These are phyloP conservation scores for Aphanocladium album DNA, from an alignment of 2,329 filamentous ascomycete species.

Conservation along the genomic window DNA sequence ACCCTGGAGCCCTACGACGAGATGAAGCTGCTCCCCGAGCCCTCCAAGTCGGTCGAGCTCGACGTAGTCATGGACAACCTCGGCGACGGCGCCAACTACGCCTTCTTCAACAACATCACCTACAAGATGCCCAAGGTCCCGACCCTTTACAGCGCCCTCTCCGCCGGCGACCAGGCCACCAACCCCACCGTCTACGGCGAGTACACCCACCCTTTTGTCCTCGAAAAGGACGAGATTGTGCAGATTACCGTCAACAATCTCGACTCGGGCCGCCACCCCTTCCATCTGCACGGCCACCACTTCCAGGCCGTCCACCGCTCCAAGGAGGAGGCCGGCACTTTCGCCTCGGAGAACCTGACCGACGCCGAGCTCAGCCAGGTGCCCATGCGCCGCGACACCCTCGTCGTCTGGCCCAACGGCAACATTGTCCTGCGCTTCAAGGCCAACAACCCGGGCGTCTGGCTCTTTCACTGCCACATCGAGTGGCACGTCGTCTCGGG, in stretches of 20 bases:
- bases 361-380: slow-evolving; percentile 43
- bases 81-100: slow-evolving; percentile 54
- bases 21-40: slow-evolving; percentile 52
- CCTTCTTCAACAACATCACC: slow-evolving; percentile 72
- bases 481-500: slow-evolving; percentile 70
- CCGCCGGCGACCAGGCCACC: slow-evolving; percentile 52
- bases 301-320: slow-evolving; percentile 65
- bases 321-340: slow-evolving; percentile 51
- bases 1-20: slow-evolving; percentile 64
- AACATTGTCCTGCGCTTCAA: slow-evolving; percentile 64
- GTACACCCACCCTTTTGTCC: slow-evolving; percentile 61
- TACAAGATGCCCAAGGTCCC: slow-evolving; percentile 73
- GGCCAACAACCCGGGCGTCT: slow-evolving; percentile 63
- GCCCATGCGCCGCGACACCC: slow-evolving; percentile 65
- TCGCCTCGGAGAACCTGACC: slow-evolving; percentile 41
- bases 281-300: slow-evolving; percentile 72
- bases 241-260: slow-evolving; percentile 74
- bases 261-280: slow-evolving; percentile 66
- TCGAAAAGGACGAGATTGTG: slow-evolving; percentile 63
- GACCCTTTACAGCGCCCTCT: slow-evolving; percentile 70
- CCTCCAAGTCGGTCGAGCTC: slow-evolving; percentile 60
- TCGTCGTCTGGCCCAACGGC: slow-evolving; percentile 60
- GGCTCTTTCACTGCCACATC: slow-evolving; percentile 77
- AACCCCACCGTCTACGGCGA: slow-evolving; percentile 61
- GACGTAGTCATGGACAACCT: slow-evolving; percentile 59